These are phyloP conservation scores for Entoloma clypeatum DNA, from an alignment of 1,284 basidiomycete genomes.

Conservation along the genomic window DNA sequence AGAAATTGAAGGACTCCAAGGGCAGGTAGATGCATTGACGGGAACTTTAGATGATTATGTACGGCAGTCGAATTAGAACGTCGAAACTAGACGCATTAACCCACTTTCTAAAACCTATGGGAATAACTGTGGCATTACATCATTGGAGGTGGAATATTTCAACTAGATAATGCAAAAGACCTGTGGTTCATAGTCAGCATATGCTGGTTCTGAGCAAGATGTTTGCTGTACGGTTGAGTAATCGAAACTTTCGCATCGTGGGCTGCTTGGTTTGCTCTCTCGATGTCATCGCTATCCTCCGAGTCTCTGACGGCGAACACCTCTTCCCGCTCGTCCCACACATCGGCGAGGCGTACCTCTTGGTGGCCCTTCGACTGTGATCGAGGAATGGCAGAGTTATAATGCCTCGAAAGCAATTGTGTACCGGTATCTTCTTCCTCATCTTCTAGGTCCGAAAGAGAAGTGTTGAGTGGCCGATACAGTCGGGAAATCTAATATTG, in stretches of 20 bases:
- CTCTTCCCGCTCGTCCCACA: constrained; percentile 78
- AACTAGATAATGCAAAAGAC: no score
- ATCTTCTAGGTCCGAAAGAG: constrained; percentile 48
- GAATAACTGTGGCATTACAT: constrained; percentile 6
- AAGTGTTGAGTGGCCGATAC: constrained; percentile 62
- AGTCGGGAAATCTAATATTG: constrained; percentile 61
- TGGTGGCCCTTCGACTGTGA: constrained; percentile 21
- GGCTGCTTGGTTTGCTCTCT: constrained; percentile 15
- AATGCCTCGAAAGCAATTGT: constrained; percentile 57
- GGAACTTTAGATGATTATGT: constrained; percentile 27
- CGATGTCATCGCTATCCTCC: constrained; percentile 58
- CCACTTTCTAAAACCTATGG: no score
- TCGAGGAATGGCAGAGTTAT: constrained; percentile 21
- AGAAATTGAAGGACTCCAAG: constrained; percentile 45
- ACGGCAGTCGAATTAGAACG: constrained; percentile 8
- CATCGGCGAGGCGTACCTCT: constrained; percentile 47
- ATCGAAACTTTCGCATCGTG: no score
- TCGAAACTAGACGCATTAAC: background rate
- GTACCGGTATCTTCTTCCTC: constrained; percentile 45
- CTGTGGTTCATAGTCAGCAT: no score
- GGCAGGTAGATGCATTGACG: constrained; percentile 36
- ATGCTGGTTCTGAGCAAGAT: no score
- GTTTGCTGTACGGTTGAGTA: no score
- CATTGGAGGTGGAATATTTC: no score
- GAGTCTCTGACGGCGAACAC: constrained; percentile 70